These are phyloP conservation scores for Candida methanosorbosa DNA, from an alignment of 805 yeast genomes.

Conservation along the genomic window DNA sequence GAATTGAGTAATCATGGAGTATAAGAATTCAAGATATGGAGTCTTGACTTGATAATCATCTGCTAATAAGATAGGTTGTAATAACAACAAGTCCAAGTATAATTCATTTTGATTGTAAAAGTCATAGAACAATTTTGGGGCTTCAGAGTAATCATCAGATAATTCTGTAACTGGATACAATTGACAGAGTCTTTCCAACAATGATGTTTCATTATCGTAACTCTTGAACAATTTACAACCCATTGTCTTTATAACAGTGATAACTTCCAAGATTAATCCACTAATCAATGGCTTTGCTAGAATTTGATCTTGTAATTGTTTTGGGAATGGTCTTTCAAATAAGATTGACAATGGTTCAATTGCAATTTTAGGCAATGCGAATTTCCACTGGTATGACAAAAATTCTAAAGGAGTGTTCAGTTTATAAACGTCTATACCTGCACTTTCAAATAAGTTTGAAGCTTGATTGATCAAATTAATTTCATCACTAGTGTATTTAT, in stretches of 20 bases:
- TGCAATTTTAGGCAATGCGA: conserved; percentile 70
- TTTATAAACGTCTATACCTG: conserved; percentile 38
- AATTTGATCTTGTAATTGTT: conserved; percentile 50
- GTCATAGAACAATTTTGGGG: conserved; percentile 60
- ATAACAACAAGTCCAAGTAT: conserved; percentile 64
- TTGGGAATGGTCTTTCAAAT: conserved; percentile 64
- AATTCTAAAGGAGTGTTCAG: conserved; percentile 47
- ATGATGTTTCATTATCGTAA: conserved; percentile 55
- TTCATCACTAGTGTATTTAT: conserved; percentile 33
- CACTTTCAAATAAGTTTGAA: conserved; percentile 28
- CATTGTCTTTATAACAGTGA: conserved; percentile 68
- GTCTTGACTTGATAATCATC: conserved; percentile 82
- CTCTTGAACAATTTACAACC: conserved; percentile 65
- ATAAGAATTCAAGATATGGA: conserved; percentile 83
- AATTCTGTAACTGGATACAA: conserved; percentile 27
- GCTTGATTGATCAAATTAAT: conserved; percentile 27
- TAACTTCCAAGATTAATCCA: conserved; percentile 70
- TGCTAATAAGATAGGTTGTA: conserved; percentile 85
- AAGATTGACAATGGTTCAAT: conserved; percentile 69
- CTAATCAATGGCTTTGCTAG: conserved; percentile 79
- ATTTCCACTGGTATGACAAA: conserved; percentile 74
- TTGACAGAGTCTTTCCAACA: conserved; percentile 45
- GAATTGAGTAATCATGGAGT: conserved; percentile 66
- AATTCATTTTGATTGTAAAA: conserved; percentile 49
- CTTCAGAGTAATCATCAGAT: conserved; percentile 28